phyloP scores from a whole-genome alignment of 148 eudicot species.

The Vaccinium darrowii region DNA sequence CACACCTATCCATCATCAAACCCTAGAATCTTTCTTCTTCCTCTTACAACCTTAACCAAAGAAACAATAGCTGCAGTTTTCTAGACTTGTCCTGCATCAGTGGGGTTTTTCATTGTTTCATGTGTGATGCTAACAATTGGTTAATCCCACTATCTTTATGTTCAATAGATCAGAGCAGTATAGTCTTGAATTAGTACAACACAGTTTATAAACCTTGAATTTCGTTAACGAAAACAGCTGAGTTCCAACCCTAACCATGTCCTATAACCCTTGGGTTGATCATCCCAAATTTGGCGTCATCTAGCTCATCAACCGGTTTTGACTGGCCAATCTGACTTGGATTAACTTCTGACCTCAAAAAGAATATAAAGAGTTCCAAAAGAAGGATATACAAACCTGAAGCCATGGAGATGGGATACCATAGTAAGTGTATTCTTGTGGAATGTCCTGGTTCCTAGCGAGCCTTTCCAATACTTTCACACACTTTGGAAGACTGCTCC shows the following conservation, averaged over 20 bases:
- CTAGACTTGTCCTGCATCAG: background rate
- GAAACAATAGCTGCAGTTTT: background rate
- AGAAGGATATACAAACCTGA: constrained; percentile 59
- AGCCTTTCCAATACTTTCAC: constrained; percentile 91
- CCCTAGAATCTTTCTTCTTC: background rate
- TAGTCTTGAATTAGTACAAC: background rate
- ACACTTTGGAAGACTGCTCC: constrained; percentile 98
- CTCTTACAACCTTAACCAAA: background rate
- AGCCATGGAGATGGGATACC: constrained; percentile 99
- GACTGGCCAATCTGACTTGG: background rate
- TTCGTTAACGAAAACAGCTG: background rate
- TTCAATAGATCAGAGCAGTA: background rate
- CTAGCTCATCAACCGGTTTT: background rate
- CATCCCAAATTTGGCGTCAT: background rate
- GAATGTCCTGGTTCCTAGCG: constrained; percentile 94
- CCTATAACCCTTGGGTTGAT: background rate
- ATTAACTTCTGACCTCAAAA: background rate
- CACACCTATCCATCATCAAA: background rate
- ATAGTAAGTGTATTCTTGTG: constrained; percentile 97
- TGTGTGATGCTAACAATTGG: background rate
- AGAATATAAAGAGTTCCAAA: background rate
- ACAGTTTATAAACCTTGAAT: background rate
- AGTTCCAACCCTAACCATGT: background rate
- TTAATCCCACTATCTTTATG: background rate
- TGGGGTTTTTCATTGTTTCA: background rate